Evolutionary conservation across 2,329 filamentous ascomycete genomes (phyloP).

Genomic region (Pseudohalonectria lignicola): DNA sequence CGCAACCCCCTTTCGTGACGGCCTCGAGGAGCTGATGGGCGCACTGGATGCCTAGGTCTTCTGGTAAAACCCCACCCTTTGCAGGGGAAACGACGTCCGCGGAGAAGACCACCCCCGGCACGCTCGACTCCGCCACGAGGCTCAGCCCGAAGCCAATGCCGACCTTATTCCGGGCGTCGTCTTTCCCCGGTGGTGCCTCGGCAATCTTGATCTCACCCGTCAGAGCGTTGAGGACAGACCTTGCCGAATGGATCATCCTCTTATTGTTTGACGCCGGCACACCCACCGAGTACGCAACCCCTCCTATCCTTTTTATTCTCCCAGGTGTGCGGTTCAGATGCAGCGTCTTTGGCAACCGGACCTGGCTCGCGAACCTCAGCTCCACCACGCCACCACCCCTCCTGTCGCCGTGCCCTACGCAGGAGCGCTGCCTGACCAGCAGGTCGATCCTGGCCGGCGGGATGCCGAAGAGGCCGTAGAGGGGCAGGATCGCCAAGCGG

Average conservation of each 20-base stretch:
- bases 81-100: conserved; percentile 71
- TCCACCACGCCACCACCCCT: conserved; percentile 91
- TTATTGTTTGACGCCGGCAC: conserved; percentile 90
- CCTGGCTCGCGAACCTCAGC: conserved; percentile 84
- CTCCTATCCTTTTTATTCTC: conserved; percentile 76
- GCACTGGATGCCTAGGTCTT: conserved; percentile 81
- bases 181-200: conserved; percentile 33
- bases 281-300: conserved; percentile 88
- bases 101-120: conserved; percentile 69
- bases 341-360: conserved; percentile 85
- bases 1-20: conserved; percentile 73
- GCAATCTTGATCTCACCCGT: conserved; percentile 87
- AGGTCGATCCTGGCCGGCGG: conserved; percentile 70
- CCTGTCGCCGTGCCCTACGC: conserved; percentile 60
- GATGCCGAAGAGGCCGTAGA: conserved; percentile 87
- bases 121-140: conserved; percentile 84
- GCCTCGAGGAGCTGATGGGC: conserved; percentile 83
- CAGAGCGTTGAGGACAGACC: conserved; percentile 77
- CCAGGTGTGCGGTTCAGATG: conserved; percentile 76
- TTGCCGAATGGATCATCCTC: conserved; percentile 84
- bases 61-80: conserved; percentile 70
- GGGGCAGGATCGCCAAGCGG: conserved; percentile 79
- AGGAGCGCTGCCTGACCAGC: conserved; percentile 68
- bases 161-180: conserved; percentile 51
- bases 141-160: conserved; percentile 89